Evolutionary conservation across 495 filamentous ascomycete genomes (phyloP), one percentile per base, ranked within the genome.

Genomic region (Penicillium bialowiezense): DNA sequence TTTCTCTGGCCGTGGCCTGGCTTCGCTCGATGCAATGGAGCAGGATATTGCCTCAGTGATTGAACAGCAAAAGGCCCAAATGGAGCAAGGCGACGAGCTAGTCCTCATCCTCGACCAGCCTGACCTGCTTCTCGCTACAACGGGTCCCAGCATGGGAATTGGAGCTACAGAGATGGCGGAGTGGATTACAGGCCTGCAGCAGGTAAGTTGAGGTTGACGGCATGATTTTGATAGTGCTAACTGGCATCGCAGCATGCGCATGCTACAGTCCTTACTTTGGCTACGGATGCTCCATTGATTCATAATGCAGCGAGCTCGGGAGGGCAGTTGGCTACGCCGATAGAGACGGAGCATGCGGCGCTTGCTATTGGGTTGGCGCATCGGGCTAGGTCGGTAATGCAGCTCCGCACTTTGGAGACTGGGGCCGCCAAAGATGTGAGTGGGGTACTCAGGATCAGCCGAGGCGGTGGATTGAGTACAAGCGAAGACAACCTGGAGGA

Each of bases 371-470:
- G 76, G 3, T 54, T 88, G 57, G 87, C 85, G n/a, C 90, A 96
- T 66, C 73, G 83, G 58, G 89, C 93, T 8, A 60, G 74, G 7
- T 75, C 78, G 48, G 72, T 88, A 1, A 75, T 91, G 62, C 83
- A 88, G 51, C 67, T 91, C 21, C 76, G 90, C 37, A 75, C 80
- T 51, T 67, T 97, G 50, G 89, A 91, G 57, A 95, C 89, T 0
- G 92, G 92, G 1, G 78, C 82, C 13, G 93, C 92, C 42, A 86
- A 77, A 65, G 92, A 97, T 74, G 88, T 97, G 19, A 95, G 88
- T 71, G 92, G 93, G 7, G 88, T 96, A 29, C 53, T 96, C 45
- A 79, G 92, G 55, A 78, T 95, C 42, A 90, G 86, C 7, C 74
- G 70, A 18, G 82, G 84, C 5, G 76, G 72, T 42, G 76, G 70